Evolutionary conservation across 176 grass and related monocot genomes (phyloP), one percentile per base, ranked within the genome.

Genomic region (Calamus simplicifolius): DNA sequence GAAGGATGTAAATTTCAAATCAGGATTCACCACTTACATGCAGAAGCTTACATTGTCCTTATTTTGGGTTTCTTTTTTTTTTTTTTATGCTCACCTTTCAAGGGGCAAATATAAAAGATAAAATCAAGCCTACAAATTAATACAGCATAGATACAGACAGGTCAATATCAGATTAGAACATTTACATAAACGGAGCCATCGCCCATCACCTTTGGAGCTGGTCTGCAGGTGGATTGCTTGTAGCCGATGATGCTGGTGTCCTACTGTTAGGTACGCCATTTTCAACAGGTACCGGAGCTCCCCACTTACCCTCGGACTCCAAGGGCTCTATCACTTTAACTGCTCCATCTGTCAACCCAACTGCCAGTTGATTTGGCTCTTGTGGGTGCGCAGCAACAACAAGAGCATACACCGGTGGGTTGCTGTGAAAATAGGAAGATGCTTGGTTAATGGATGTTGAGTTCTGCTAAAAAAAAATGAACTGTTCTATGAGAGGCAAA

Each of bases 351-450:
- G 87, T 80, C 61, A 91, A 75, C 50, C 92, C 92, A 2, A 97
- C 67, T 19, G 92, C 92, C 16, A 97, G 88, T 63, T 97, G 92
- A 76, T 85, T 88, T 59, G 92, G 75, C 67, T 97, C 92, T 58
- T 90, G 68, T 0, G 92, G 92, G 57, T 97, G 92, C 19, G 84
- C 87, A 0, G 87, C 83, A 7, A 97, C 56, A 4, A 82, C 83
- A 60, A 82, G 73, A 25, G 92, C 77, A 66, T 80, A 77, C 27
- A 82, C 48, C 18, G 54, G 64, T 5, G 77, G 77, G 69, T 87
- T 90, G 78, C 92, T 96, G 80, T 62, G 68, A n/a, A 18, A 66
- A 84, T 43, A 48, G 64, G 84, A 67, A 57, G 38, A 19, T 15
- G 14, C 6, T 4, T 57, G 23, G 16, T 21, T 57, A 26, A 56